Evolutionary conservation across 2,329 filamentous ascomycete species (phyloP), one percentile per base, ranked within the genome.

Genomic region (Diaporthe longicolla): DNA sequence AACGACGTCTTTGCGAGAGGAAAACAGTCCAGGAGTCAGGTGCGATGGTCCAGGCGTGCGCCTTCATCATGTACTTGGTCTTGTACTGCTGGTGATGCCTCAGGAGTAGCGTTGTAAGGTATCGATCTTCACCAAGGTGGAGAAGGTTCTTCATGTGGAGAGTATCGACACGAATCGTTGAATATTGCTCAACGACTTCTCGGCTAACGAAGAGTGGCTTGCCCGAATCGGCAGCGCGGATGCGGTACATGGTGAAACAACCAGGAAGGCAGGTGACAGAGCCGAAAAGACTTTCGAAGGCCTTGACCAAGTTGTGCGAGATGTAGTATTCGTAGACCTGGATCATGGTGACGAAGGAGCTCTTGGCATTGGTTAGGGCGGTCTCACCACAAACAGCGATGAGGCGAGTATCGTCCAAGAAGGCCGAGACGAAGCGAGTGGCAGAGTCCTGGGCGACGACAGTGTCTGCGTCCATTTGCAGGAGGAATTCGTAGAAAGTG

Each of bases 281-380:
- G 73, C 96, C 97, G 81, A 99, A 99, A 79, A 99, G 89, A 85
- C 94, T 97, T 85, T 98, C 96, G 82, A 99, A 99, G 17, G 96
- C 97, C 86, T 99, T 98, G 78, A 94, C 93, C 78, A 99, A 85
- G 82, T 98, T 97, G 88, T 99, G 96, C 69, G 96, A 98, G 80
- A 99, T 99, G 87, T 95, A 99, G 89, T 99, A 99, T 84, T 99
- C 96, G 88, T 98, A 99, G 45, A 99, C 96, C 84, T 99, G 97
- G 82, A 99, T 99, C 96, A 98, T 98, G 69, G 97, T 99, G 78
- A 97, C 91, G 81, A 97, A 95, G 0, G 96, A 98, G 9, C 93
- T 89, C 83, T 98, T 98, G 75, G 95, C 94, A 81, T 99, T 99
- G 76, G 93, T 95, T 63, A 99, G 88, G 21, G 93, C 93, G 0